Evolutionary conservation across 108 stramenopile genomes (phyloP).

Genomic region (Nitzschia inconspicua): DNA sequence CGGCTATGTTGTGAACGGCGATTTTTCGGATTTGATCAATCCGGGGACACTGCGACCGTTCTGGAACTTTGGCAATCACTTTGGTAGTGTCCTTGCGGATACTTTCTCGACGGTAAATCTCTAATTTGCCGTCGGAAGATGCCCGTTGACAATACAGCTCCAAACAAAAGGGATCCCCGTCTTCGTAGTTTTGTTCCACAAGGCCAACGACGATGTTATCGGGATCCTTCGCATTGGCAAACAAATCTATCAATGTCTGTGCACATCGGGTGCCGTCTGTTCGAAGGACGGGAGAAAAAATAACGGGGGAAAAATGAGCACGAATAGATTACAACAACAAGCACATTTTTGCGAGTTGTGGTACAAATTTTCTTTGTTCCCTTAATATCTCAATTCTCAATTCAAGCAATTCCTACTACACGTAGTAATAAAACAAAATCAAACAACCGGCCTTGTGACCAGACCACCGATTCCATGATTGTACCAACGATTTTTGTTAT

Average conservation of each 20-base stretch:
- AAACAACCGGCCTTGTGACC: no score
- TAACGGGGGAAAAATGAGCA: neutral
- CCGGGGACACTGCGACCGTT: slow-evolving; percentile 34
- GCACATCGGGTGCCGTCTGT: slow-evolving; percentile 73
- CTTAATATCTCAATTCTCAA: no score
- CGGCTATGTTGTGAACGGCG: slow-evolving; percentile 47
- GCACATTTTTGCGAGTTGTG: no score
- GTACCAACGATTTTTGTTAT: neutral
- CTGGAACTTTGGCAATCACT: slow-evolving; percentile 19
- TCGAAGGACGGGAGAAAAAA: neutral
- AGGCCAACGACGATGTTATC: slow-evolving; percentile 72
- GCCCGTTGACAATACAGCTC: slow-evolving; percentile 41
- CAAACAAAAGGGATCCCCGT: slow-evolving; percentile 38
- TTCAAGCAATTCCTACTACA: no score
- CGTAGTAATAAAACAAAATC: no score
- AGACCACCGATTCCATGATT: no score
- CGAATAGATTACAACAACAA: neutral
- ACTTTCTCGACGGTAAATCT: slow-evolving; percentile 13
- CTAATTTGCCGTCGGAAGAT: neutral
- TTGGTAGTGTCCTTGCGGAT: slow-evolving; percentile 35
- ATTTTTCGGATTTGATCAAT: slow-evolving; percentile 60
- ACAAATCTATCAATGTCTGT: slow-evolving; percentile 59
- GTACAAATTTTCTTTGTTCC: no score
- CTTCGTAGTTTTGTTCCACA: slow-evolving; percentile 69
- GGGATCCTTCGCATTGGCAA: slow-evolving; percentile 67